Base-by-base conservation (phyloP, 2,329 filamentous ascomycete genomes). In the Alternaria arborescens region DNA sequence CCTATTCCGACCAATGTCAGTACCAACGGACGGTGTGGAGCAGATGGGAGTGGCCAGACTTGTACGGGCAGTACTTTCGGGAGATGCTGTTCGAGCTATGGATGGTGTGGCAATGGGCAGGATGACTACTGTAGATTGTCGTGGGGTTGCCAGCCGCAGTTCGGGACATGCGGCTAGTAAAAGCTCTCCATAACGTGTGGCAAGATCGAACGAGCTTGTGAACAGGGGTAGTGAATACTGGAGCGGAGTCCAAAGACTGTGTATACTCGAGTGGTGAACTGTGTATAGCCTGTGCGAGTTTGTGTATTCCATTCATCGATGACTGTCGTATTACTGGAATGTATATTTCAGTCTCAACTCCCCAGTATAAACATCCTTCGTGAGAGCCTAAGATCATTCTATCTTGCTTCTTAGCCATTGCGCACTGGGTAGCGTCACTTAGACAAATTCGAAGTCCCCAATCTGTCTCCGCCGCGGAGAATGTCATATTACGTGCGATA, bases 81-180 rank as follows among this genome's bases (percentile, higher is more conserved):
- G 11, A 51, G 61, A 28, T 74, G 73, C 51, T 76, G 73, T 44
- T 69, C 65, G 8, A 64, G 65, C 24, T 76, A 75, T 54, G 68
- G 68, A 2, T 73, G 66, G 64, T 74, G 71, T 58, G 71, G 71
- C 0, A 61, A 51, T 36, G 63, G 34, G 20, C 24, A 60, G 20
- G 56, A 65, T 24, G 67, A 73, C 38, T 73, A 70, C 46, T 74
- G 71, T 56, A 58, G 62, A 12, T 12, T 60, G 14, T 51, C 51
- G 10, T 71, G 60, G 48, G 70, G 70, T 4, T 74, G 71, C 48
- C 64, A 67, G 43, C 62, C 69, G 2, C 42, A 71, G 20, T 74
- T 61, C 51, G 71, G 70, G 11, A 55, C 61, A 11, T 74, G 71
- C 55, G 61, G 58, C 12, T 58, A 22, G 44, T 32, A 18, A 34